These are phyloP conservation scores for Spinellus fusiger DNA, from an alignment of 192 early-diverging fungal genomes.

Conservation along the genomic window DNA sequence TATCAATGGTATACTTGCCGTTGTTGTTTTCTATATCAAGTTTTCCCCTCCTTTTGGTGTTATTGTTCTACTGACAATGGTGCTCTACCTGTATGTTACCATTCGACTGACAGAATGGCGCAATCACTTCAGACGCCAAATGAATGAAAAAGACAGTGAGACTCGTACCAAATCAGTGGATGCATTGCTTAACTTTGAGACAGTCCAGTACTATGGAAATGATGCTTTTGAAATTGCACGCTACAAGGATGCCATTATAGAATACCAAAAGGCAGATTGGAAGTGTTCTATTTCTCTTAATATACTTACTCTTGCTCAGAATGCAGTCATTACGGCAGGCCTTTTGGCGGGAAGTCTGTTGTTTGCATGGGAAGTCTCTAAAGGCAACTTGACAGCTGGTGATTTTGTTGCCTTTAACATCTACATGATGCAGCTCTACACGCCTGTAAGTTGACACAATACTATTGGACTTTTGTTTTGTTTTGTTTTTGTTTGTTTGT, in stretches of 20 bases:
- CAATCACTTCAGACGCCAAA: conserved; percentile 68
- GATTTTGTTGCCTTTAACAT: conserved; percentile 87
- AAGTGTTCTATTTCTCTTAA: conserved; percentile 66
- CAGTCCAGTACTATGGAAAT: conserved; percentile 94
- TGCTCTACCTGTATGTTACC: conserved; percentile 71
- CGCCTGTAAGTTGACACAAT: conserved; percentile 56
- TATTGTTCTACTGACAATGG: conserved; percentile 85
- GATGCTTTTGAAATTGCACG: conserved; percentile 78
- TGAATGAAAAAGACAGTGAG: conserved; percentile 83
- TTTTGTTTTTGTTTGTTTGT: conserved; percentile 58
- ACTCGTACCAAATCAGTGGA: conserved; percentile 83
- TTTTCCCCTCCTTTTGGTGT: conserved; percentile 72
- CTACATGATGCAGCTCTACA: conserved; percentile 87
- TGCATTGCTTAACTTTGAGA: conserved; percentile 95
- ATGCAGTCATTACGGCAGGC: conserved; percentile 79
- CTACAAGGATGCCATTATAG: conserved; percentile 72
- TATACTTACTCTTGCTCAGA: conserved; percentile 82
- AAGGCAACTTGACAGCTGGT: conserved; percentile 63
- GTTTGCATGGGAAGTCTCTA: conserved; percentile 72
- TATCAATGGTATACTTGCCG: conserved; percentile 78
- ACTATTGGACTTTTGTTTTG: not conserved
- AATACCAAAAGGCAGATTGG: conserved; percentile 82
- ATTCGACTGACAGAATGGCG: conserved; percentile 87
- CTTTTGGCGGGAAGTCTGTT: conserved; percentile 76
- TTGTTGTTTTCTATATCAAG: conserved; percentile 60